Evolutionary conservation across 306 rosid genomes (phyloP).

Genomic region (Neltuma alba): DNA sequence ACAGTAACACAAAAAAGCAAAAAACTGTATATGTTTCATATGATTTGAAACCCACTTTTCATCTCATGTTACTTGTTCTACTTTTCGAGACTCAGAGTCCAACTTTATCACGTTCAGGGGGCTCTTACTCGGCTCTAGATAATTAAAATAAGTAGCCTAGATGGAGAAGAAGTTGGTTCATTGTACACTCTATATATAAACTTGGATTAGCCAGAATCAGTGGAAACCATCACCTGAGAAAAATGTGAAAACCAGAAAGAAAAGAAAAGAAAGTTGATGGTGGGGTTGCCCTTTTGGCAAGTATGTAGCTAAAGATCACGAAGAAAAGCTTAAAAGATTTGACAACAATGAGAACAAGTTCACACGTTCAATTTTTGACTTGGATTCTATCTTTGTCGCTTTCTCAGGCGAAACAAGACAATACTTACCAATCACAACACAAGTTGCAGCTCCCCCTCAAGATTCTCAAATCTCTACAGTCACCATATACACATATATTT

Average conservation of each 20-base stretch:
- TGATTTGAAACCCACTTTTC: neutral
- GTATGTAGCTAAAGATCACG: neutral
- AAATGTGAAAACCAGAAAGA: too few species aligned
- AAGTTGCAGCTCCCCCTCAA: neutral
- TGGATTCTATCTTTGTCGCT: neutral
- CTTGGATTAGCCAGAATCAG: too few species aligned
- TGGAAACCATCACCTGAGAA: too few species aligned
- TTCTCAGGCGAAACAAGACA: constrained; percentile 15
- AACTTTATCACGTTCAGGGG: neutral
- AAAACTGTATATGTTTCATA: too few species aligned
- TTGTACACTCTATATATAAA: too few species aligned
- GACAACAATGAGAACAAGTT: constrained; percentile 14
- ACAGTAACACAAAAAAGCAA: too few species aligned
- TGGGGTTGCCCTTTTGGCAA: neutral
- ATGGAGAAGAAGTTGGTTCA: neutral
- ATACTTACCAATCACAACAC: constrained; percentile 26
- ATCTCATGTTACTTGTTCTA: neutral
- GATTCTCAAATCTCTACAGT: constrained; percentile 36
- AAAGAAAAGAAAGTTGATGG: neutral
- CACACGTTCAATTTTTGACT: constrained; percentile 32
- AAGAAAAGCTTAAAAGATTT: constrained; percentile 3
- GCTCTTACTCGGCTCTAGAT: too few species aligned
- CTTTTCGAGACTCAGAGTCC: neutral
- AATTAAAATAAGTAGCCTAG: neutral
- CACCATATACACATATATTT: neutral